These are phyloP conservation scores for Neltuma alba DNA, from an alignment of 306 rosid species.

Conservation along the genomic window DNA sequence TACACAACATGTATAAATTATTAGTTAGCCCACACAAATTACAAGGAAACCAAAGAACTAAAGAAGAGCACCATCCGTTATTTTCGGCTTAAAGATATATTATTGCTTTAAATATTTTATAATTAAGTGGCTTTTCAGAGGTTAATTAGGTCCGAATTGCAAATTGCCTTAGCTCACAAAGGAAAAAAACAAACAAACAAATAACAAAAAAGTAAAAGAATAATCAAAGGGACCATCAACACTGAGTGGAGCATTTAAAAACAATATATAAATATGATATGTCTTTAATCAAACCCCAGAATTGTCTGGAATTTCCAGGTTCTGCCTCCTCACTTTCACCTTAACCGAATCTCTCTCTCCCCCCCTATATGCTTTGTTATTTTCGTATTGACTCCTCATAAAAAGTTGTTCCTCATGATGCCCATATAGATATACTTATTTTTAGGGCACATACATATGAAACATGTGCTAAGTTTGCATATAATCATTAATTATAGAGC, in stretches of 20 bases:
- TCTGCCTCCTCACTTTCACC: not conserved
- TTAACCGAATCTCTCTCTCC: not conserved
- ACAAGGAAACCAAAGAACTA: not conserved
- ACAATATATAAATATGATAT: not conserved
- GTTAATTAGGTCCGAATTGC: not conserved
- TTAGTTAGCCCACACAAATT: slow-evolving; percentile 8
- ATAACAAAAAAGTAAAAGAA: not conserved
- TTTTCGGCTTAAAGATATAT: slow-evolving; percentile 22
- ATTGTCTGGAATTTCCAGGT: not conserved
- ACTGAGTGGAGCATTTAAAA: not conserved
- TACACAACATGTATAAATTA: not conserved
- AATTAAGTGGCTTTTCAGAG: not conserved
- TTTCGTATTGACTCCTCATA: not conserved
- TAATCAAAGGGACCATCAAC: not conserved
- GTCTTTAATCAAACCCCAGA: not conserved
- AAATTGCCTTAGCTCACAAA: not conserved
- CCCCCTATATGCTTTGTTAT: not conserved
- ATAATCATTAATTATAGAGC: not conserved
- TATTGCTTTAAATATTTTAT: not conserved
- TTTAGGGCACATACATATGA: slow-evolving; percentile 11
- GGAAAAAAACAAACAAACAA: not conserved
- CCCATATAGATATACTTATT: too few species aligned
- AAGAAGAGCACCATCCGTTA: not conserved
- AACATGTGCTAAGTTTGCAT: slow-evolving; percentile 1
- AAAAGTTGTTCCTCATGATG: slow-evolving; percentile 13